Percentiles rank a stretch among this genome's conserved stretches.
Conservation (phyloP, 148 eudicot species). For the Rhododendron kiyosumense region DNA sequence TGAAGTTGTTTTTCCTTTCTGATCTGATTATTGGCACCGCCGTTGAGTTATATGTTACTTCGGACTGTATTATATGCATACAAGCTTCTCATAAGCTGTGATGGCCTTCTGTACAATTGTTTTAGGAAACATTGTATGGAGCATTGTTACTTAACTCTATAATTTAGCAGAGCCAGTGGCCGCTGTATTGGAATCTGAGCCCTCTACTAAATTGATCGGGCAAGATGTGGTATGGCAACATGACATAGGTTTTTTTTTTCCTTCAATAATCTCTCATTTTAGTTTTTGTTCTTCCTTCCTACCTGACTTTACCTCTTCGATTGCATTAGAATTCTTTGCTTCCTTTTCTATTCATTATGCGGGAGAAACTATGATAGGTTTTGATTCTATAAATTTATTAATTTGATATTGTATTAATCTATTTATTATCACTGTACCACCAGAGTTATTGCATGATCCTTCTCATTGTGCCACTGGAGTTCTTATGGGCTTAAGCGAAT, state of each 20-base stretch:
- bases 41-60: neutral
- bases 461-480: neutral
- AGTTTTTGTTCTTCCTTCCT: neutral
- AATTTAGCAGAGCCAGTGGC: slow-evolving; percentile 25
- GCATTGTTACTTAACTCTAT: slow-evolving; percentile 6
- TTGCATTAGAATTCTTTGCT: neutral
- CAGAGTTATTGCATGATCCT: neutral
- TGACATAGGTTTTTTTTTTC: neutral
- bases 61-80: neutral
- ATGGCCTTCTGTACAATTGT: neutral
- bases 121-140: neutral
- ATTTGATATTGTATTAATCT: neutral
- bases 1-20: neutral
- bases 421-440: neutral
- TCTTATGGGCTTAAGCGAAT: neutral
- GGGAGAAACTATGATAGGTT: neutral
- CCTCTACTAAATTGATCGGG: neutral
- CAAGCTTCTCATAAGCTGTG: neutral
- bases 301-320: neutral
- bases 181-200: slow-evolving; percentile 19
- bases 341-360: neutral
- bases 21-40: neutral
- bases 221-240: slow-evolving; percentile 26
- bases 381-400: neutral
- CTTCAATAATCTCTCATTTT: neutral